Base-by-base conservation (phyloP, 345 rosid species). In the Populus davidiana region DNA sequence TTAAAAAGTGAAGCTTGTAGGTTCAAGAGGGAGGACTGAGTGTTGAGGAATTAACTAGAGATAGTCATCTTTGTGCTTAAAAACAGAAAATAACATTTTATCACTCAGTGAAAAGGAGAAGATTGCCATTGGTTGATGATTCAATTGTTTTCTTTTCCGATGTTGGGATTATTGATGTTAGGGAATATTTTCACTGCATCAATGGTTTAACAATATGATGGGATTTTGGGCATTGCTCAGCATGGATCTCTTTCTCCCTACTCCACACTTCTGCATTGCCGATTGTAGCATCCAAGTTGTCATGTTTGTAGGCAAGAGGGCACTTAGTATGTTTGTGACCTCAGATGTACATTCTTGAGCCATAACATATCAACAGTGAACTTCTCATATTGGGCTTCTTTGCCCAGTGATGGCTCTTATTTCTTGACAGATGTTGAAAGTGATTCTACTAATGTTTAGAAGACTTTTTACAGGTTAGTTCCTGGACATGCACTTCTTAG, bases 401-500 rank as follows among this genome's bases (percentile, higher is more conserved):
- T 20, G 29, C 8, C 23, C 33, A 25, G 25, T n/a, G 25, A 21
- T n/a, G 3, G 9, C 29, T n/a, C 29, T n/a, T 9, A 21, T 18
- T 62, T 66, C 39, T 66, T 56, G 25, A 17, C 47, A 0, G 47
- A 41, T 9, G 14, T 27, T 74, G 41, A 41, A 41, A 31, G 23
- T 31, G 18, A 44, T 72, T 21, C 41, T 33, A 44, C 75, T 79
- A 39, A 59, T 38, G n/a, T 27, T 65, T 64, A 2, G 29, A 18
- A 52, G 35, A 7, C 0, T 25, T 52, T 70, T 75, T 86, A 82
- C 90, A 94, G 98, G 85, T 81, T 94, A 74, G 86, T 94, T 84
- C 94, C 97, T 31, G 98, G 98, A 70, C 92, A 86, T 62, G 87
- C 97, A 33, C 88, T 87, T 81, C 88, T 87, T 73, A 94, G 98